Evolutionary conservation across 2,329 filamentous ascomycete species (phyloP), one percentile per base, ranked within the genome.

Genomic region (Fusarium humuli): DNA sequence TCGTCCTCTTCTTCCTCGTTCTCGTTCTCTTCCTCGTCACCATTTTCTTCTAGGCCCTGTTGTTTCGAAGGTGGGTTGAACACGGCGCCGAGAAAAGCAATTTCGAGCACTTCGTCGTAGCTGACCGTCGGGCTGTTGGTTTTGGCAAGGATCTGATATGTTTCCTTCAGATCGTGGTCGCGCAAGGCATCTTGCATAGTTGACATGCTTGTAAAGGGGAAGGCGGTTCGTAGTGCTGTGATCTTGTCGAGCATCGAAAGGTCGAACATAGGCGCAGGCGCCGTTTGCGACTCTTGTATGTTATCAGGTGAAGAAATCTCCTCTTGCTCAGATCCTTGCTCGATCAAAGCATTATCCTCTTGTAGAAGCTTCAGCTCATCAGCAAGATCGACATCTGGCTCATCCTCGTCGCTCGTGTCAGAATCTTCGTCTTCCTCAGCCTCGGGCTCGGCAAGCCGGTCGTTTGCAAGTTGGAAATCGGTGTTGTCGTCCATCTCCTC

Each of bases 151-250:
- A 74, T 71, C 5, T 77, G 67, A 61, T 83, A 86, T 1, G 83
- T 79, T 18, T 69, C 75, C 18, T 76, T 76, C 9, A 82, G 50
- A 60, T 85, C 74, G 13, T 78, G 76, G 8, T 74, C 53, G 22
- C 78, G 64, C 5, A 85, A 70, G 3, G 82, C 73, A 9, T 76
- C 73, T 53, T 83, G 77, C 54, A 82, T 81, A 10, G 77, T 68
- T 5, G 76, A 69, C 9, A 77, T 68, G 2, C 81, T 74, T 11
- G 79, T 81, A 9, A 75, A 71, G 4, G 85, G 85, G 45, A 85
- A 87, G 0, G 84, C 83, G 18, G 76, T 72, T 45, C 77, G 80
- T 4, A 86, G 71, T n/a, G 79, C 77, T 9, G 61, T 72, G 14
- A 78, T 67, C 25, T 79, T 79, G 34, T 83, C 79, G 1, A 80